Evolutionary conservation across 495 filamentous ascomycete species (phyloP).

Genomic region (Xanthoparmelia taractica): DNA sequence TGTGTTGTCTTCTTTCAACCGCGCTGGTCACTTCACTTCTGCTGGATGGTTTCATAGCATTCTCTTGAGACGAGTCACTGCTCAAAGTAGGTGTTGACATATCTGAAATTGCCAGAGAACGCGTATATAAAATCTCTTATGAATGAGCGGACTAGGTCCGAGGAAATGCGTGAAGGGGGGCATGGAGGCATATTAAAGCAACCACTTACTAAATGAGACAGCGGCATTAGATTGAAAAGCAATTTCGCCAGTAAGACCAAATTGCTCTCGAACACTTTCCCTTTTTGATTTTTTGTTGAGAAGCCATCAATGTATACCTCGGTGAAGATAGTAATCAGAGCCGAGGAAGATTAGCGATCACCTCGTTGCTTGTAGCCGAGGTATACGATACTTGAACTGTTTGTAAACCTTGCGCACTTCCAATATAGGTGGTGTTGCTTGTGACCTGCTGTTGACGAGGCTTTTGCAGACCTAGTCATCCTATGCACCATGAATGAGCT

Average conservation of each 20-base stretch:
- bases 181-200: background rate
- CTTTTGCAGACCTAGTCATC: background rate
- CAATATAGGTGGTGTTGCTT: too few species aligned
- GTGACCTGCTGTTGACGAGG: too few species aligned
- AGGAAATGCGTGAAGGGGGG: background rate
- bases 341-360: constrained; percentile 7
- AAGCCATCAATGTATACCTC: constrained; percentile 1
- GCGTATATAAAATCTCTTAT: background rate
- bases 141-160: background rate
- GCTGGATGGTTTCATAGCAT: background rate
- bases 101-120: background rate
- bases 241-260: background rate
- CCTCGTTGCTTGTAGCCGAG: background rate
- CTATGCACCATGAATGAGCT: background rate
- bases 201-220: background rate
- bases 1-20: background rate
- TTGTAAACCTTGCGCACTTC: background rate
- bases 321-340: constrained; percentile 6
- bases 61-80: background rate
- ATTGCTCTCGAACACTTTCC: background rate
- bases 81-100: constrained; percentile 7
- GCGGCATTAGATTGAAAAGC: background rate
- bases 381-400: background rate
- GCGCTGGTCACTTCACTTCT: background rate
- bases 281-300: background rate